Conservation (phyloP, 768 basidiomycete species). For the Neoboletus magnificus region DNA sequence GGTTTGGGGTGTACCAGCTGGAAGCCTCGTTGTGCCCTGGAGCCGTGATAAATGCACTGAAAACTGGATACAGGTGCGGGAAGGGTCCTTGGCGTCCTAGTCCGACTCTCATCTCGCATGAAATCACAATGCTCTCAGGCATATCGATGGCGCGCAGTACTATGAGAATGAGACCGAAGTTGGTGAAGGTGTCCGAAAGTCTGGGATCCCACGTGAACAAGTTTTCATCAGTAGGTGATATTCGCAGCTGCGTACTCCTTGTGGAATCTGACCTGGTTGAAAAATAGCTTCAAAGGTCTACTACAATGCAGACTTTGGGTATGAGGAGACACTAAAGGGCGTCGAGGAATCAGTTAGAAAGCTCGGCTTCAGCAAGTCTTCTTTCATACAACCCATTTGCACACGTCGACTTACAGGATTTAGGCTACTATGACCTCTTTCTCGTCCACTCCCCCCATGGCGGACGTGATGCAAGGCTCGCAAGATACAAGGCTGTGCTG, state of each 20-base stretch:
- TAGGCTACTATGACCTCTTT: constrained; percentile 47
- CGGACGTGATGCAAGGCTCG: constrained; percentile 37
- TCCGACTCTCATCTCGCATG: neutral
- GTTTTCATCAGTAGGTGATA: constrained; percentile 28
- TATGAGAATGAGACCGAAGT: constrained; percentile 28
- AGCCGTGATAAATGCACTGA: constrained; percentile 21
- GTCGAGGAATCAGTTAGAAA: constrained; percentile 24
- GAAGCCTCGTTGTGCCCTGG: constrained; percentile 3
- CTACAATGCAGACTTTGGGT: constrained; percentile 1
- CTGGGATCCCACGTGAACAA: constrained; percentile 24
- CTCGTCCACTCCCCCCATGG: constrained; percentile 44
- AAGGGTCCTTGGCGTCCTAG: neutral
- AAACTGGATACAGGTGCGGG: constrained; percentile 26
- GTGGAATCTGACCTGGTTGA: neutral
- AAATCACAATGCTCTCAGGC: constrained; percentile 11
- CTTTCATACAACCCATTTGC: neutral
- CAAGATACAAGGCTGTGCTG: constrained; percentile 39
- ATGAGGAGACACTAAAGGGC: constrained; percentile 11
- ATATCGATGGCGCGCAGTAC: constrained; percentile 25
- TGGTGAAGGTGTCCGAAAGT: constrained; percentile 23
- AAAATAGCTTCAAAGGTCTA: constrained; percentile 23
- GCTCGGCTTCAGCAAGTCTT: constrained; percentile 19
- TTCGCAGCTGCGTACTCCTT: neutral
- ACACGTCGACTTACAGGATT: neutral
- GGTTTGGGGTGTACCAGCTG: constrained; percentile 25